Evolutionary conservation across 768 basidiomycete species (phyloP), one percentile per base, ranked within the genome.

Genomic region (Tulasnella sp.): DNA sequence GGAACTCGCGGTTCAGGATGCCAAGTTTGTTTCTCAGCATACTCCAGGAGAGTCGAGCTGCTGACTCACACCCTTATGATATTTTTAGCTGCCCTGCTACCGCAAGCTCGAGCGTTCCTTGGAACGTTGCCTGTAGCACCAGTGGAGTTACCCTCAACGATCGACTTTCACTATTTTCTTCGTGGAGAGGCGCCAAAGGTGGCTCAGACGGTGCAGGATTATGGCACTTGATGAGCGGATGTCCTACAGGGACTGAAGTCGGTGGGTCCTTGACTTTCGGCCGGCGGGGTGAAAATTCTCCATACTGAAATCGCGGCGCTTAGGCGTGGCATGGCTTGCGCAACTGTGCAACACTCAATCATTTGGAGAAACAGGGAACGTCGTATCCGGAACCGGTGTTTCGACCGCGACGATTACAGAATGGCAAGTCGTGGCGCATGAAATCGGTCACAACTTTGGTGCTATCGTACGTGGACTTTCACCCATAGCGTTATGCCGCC

Each of bases 151-250:
- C 86, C 5, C 86, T 97, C 72, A 91, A 94, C 83, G 83, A 87
- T 57, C 89, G 94, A 5, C 86, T 96, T 37, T 93, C 92, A 20
- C 83, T 90, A 3, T 95, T 97, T 84, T 93, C 92, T 5, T 85
- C 90, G 79, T 97, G 94, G 94, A 87, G 95, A 78, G 94, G 93
- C 0, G 81, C 84, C 67, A 91, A 91, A 81, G 89, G 91, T 9
- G 84, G 87, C n/a, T 67, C 73, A 16, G 93, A 95, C 82, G 88
- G 90, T 23, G 90, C 88, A 29, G 95, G 94, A 3, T 86, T 97
- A 40, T 96, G 94, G 92, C 94, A 95, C 85, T 85, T 96, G 16
- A 92, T 96, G 91, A 93, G 92, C 80, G 90, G 90, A 35, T 94
- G 93, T 81, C 89, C 91, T 4, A 91, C 91, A 11, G 92, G 92